Evolutionary conservation across 495 filamentous ascomycete species (phyloP), one percentile per base, ranked within the genome.

Genomic region (Aspergillus cristatus): DNA sequence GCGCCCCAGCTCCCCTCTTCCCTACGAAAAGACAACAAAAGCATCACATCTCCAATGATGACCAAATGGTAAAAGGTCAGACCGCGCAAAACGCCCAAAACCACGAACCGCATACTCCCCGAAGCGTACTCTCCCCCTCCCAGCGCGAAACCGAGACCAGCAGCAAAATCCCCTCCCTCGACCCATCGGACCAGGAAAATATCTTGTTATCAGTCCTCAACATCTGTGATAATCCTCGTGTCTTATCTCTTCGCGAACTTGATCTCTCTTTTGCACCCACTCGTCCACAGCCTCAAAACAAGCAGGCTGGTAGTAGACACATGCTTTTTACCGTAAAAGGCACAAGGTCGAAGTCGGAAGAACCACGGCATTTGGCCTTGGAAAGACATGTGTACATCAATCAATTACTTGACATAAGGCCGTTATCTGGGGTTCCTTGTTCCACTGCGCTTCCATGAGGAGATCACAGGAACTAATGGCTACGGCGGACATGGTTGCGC

Each of bases 61-160:
- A 53, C 40, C 57, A 40, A 41, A 55, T 72, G 75, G 75, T 78
- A 78, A 79, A 79, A 78, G 75, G 75, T 72, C 73, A 62, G 71
- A 79, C 65, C 57, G 54, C 55, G 50, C 40, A 32, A 31, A 32
- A 41, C 40, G 4, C 20, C 8, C 20, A 8, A 24, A 24, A 8
- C n/a, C n/a, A 38, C 34, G 43, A 28, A 16, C 14, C 38, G 36
- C 43, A 33, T 43, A n/a, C 45, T 25, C 40, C 35, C 39, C 47
- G 56, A 54, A 48, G 53, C 54, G 8, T 42, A 58, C 59, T 47
- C 32, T 33, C 40, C 26, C 29, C 15, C 29, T 31, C 18, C 31
- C 12, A n/a, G n/a, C n/a, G n/a, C n/a, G n/a, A n/a, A n/a, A n/a
- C 30, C 14, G 28, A 28, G 32, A 32, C 18, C 35, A 44, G 13